Percentiles rank a stretch among this genome's conserved stretches.
Evolutionary conservation across 345 rosid species (phyloP).

Genomic region (Streptanthus diversifolius): DNA sequence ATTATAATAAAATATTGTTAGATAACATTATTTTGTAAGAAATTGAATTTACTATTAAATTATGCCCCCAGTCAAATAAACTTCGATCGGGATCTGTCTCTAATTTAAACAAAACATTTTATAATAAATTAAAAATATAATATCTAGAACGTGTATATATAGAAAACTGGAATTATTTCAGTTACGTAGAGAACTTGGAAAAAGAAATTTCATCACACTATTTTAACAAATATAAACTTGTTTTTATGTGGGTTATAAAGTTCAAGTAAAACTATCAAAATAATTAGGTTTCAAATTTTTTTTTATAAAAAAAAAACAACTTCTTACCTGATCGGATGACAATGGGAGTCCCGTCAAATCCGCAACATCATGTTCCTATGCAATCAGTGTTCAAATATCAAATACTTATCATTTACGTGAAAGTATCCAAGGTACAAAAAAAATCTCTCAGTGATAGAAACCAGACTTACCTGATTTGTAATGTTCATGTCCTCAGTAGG

Average conservation of each 20-base stretch:
- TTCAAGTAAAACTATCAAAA: neutral
- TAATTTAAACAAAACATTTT: too few species aligned
- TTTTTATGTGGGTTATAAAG: neutral
- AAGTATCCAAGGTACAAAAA: neutral
- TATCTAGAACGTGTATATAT: neutral
- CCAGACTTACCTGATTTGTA: neutral
- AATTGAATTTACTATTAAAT: too few species aligned
- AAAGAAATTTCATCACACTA: neutral
- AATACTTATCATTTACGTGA: neutral
- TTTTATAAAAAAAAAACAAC: neutral
- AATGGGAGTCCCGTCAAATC: neutral
- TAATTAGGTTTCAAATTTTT: neutral
- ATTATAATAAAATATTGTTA: too few species aligned
- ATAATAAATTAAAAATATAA: too few species aligned
- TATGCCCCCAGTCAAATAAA: too few species aligned
- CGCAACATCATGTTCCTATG: neutral
- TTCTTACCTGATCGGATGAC: neutral
- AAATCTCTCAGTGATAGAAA: neutral
- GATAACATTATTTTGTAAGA: too few species aligned
- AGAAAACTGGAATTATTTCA: neutral
- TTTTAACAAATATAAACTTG: neutral
- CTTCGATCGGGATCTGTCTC: too few species aligned
- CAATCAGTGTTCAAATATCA: slow-evolving; percentile 8
- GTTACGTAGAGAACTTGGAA: neutral
- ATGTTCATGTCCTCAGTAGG: neutral